Percentiles rank a stretch among this genome's conserved stretches.
Evolutionary conservation across 1,284 basidiomycete genomes (phyloP).

Genomic region (Rhodotorula sp.): DNA sequence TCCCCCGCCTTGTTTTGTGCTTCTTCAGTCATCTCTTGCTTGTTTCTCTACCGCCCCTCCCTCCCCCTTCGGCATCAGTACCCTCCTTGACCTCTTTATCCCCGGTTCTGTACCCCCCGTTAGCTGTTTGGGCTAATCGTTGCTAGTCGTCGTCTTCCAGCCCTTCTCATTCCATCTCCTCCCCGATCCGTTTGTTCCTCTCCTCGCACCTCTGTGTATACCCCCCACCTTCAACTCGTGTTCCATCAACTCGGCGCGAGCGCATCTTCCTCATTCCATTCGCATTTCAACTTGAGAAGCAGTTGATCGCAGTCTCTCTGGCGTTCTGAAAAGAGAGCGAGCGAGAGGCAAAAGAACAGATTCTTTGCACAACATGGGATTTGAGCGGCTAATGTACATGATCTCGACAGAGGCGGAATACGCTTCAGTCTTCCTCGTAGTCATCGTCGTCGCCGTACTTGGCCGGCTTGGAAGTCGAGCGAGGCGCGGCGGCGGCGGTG

Average conservation of each 20-base stretch:
- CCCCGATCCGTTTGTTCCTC: background rate
- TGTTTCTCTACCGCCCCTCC: background rate
- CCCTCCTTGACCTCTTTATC: background rate
- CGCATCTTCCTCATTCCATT: background rate
- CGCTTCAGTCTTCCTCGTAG: conserved; percentile 4
- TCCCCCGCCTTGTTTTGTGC: too few species aligned
- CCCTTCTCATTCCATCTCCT: too few species aligned
- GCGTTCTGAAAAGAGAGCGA: background rate
- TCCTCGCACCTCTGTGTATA: background rate
- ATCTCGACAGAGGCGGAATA: background rate
- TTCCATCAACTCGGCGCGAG: background rate
- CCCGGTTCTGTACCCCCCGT: conserved; percentile 1
- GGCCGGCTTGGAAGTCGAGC: background rate
- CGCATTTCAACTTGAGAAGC: background rate
- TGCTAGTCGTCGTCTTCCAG: too few species aligned
- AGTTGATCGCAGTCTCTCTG: too few species aligned
- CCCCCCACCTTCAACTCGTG: background rate
- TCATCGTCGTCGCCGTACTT: background rate
- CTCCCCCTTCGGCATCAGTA: background rate
- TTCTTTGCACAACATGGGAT: background rate
- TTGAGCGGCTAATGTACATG: background rate
- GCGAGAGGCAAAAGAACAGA: background rate
- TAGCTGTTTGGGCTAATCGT: background rate
- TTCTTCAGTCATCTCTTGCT: background rate
- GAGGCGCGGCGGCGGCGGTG: background rate